Evolutionary conservation across 169 alveolate species (phyloP).

Genomic region (Eimeria tenella): DNA sequence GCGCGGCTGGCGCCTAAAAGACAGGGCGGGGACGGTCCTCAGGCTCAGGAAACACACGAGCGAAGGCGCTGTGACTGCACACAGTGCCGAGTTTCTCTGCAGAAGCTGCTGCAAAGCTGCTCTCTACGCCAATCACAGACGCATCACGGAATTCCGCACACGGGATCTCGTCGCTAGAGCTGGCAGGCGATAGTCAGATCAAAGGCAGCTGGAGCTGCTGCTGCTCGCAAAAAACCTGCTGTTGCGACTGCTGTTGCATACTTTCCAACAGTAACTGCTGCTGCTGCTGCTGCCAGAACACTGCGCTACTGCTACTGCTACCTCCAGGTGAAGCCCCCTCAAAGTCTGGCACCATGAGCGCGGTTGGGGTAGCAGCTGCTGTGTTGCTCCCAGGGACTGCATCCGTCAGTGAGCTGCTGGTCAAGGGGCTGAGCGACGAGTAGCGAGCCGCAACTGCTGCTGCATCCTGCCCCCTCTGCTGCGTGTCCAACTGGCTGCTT

Average conservation of each 20-base stretch:
- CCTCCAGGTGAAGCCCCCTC: slow-evolving; percentile 65
- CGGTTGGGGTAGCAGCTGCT: slow-evolving; percentile 10
- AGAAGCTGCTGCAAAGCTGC: slow-evolving; percentile 5
- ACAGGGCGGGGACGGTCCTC: background rate
- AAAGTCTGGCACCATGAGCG: slow-evolving; percentile 48
- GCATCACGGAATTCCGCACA: background rate
- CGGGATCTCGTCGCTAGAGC: background rate
- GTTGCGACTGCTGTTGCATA: slow-evolving; percentile 64
- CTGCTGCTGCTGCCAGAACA: slow-evolving; percentile 58
- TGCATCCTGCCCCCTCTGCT: slow-evolving; percentile 21
- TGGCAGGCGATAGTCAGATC: slow-evolving; percentile 15
- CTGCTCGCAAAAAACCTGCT: slow-evolving; percentile 69
- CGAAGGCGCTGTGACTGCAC: background rate
- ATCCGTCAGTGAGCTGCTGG: slow-evolving; percentile 30
- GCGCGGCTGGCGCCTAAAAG: slow-evolving; percentile 14
- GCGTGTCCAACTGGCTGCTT: slow-evolving; percentile 25
- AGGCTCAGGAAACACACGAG: background rate
- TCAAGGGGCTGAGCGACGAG: slow-evolving; percentile 35
- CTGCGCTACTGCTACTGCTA: slow-evolving; percentile 57
- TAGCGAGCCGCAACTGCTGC: slow-evolving; percentile 36
- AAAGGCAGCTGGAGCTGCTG: slow-evolving; percentile 49
- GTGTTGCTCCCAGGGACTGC: background rate
- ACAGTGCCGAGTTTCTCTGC: background rate
- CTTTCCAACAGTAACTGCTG: slow-evolving; percentile 46
- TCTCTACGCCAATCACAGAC: background rate